Base-by-base conservation (phyloP, 345 rosid species). In the Orychophragmus violaceus region DNA sequence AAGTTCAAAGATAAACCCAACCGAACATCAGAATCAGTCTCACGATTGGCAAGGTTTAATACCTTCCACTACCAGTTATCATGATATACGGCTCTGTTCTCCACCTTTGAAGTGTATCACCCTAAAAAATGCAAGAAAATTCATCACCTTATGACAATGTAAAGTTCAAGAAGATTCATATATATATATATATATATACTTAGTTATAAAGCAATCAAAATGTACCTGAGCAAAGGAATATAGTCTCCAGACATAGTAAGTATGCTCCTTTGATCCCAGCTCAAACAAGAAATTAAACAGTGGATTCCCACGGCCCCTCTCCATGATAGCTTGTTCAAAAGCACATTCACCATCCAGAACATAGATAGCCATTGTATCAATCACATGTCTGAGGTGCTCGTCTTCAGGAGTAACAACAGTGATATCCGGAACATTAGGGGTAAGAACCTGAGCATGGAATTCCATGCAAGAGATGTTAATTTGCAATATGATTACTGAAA, bases 11-110 rank as follows among this genome's bases (percentile, higher is more conserved):
- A 57, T 62, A n/a, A 56, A 39, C 36, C 6, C 8, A 39, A 57
- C 19, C 42, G 0, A 48, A 49, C 32, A 33, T 32, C 11, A 11
- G 41, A 48, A 49, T 17, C 42, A 62, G 8, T 28, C 39, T 57
- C 39, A 44, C 48, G 11, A 35, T 14, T 49, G 30, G 23, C 14
- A n/a, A 49, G 29, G 13, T 51, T 65, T 17, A 14, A 53, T 83
- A 94, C 97, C 99, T 90, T 76, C 99, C 99, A 76, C 99, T 94
- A 51, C 97, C 99, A 71, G 88, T 88, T 76, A 94, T 88, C 97
- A 90, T 90, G 74, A 94, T 94, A 77, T 88, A 94, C 46, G 97
- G 97, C 63, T 94, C 96, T 35, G 96, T 90, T 78, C 98, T 82
- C 98, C 96, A 87, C 79, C 97, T 85, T 75, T 85, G 96, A 76